Percentiles rank a stretch among this genome's conserved stretches.
Conservation (phyloP, 805 yeast species). For the Suhomyces prunicola region DNA sequence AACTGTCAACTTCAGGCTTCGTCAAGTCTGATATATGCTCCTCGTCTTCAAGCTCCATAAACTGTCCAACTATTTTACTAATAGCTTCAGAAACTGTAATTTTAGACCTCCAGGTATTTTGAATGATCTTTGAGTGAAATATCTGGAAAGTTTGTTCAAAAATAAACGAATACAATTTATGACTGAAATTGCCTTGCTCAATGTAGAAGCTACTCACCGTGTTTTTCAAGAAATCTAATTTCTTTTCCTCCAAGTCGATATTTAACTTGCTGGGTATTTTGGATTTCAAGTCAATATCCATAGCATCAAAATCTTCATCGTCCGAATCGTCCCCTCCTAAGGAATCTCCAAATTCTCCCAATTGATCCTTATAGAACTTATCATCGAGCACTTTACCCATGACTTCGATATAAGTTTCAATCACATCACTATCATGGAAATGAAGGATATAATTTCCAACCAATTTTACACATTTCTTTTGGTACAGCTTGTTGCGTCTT, state of each 20-base stretch:
- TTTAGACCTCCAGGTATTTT: conserved; percentile 62
- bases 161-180: conserved; percentile 24
- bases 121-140: conserved; percentile 23
- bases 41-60: not conserved
- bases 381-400: conserved; percentile 35
- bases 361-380: conserved; percentile 33
- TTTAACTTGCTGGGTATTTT: conserved; percentile 39
- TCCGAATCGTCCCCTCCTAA: conserved; percentile 20
- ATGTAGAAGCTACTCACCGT: conserved; percentile 32
- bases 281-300: conserved; percentile 18
- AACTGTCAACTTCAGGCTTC: conserved; percentile 2
- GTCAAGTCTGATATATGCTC: not conserved
- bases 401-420: conserved; percentile 36
- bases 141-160: conserved; percentile 21
- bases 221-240: conserved; percentile 34
- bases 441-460: conserved; percentile 49
- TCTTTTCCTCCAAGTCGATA: conserved; percentile 48
- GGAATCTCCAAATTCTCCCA: conserved; percentile 14
- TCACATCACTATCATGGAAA: conserved; percentile 34
- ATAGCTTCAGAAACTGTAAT: conserved; percentile 44
- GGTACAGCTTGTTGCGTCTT: conserved; percentile 65
- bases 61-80: conserved; percentile 8
- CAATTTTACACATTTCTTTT: conserved; percentile 49
- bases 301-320: conserved; percentile 26
- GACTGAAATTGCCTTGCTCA: conserved; percentile 7